Evolutionary conservation across 2,329 filamentous ascomycete genomes (phyloP).

Genomic region (Xylaria sp.): DNA sequence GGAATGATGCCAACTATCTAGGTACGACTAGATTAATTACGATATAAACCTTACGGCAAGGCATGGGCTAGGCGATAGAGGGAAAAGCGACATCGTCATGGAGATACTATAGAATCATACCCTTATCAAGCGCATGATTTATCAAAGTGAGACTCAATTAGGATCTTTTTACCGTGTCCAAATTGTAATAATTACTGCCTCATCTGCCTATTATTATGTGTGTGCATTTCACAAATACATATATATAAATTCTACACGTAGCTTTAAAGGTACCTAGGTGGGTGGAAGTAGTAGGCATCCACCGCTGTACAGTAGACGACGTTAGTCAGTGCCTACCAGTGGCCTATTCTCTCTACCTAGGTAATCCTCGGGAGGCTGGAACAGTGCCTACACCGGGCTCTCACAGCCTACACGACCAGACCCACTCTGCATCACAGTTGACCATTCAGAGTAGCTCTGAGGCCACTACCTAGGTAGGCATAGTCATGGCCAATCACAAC

Average conservation of each 20-base stretch:
- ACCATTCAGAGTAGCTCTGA: slow-evolving; percentile 11
- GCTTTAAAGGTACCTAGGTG: too few species aligned
- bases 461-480: neutral
- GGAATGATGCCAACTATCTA: slow-evolving; percentile 2
- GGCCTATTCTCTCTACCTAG: too few species aligned
- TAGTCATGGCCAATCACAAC: slow-evolving; percentile 9
- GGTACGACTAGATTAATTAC: slow-evolving; percentile 24
- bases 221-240: too few species aligned
- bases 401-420: neutral
- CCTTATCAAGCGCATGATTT: neutral
- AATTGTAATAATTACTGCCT: too few species aligned
- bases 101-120: slow-evolving; percentile 12
- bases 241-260: too few species aligned
- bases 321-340: too few species aligned
- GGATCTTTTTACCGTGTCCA: neutral
- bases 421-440: slow-evolving; percentile 8
- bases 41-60: neutral
- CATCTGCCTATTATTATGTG: neutral
- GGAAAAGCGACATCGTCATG: neutral
- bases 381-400: neutral
- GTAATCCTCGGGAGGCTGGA: neutral
- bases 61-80: neutral
- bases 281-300: too few species aligned
- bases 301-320: too few species aligned
- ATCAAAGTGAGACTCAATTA: neutral